phyloP scores from a whole-genome alignment of 371 early-diverging fungal genomes.

The Mucor velutinosus region DNA sequence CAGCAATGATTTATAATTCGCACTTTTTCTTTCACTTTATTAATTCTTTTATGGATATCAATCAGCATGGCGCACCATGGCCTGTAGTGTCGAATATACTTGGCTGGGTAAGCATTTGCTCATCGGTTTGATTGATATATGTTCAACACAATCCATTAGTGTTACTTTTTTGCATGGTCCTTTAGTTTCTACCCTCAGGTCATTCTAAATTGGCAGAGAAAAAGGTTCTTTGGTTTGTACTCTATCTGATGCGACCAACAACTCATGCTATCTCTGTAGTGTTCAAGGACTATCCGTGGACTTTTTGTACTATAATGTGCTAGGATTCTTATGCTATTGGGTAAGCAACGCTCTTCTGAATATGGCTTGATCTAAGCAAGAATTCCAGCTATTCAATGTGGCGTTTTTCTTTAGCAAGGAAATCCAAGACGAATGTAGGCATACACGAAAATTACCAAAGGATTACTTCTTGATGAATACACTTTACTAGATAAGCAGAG shows the following conservation, averaged over 20 bases:
- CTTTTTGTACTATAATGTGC: conserved; percentile 83
- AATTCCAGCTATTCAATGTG: conserved; percentile 68
- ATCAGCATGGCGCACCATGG: conserved; percentile 9
- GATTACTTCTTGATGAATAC: neutral
- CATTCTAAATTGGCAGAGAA: conserved; percentile 42
- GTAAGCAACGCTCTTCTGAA: conserved; percentile 22
- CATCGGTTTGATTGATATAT: neutral
- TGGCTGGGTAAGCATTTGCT: conserved; percentile 41
- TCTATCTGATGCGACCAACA: neutral
- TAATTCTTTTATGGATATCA: neutral
- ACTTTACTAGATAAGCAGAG: conserved; percentile 55
- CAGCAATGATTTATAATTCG: neutral
- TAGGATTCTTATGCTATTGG: conserved; percentile 88
- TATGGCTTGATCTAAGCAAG: neutral
- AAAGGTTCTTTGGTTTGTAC: conserved; percentile 28
- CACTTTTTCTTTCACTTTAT: neutral
- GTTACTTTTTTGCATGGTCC: conserved; percentile 51
- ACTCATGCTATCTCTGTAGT: conserved; percentile 27
- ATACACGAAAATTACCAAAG: neutral
- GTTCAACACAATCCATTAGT: conserved; percentile 13
- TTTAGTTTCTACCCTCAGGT: conserved; percentile 50
- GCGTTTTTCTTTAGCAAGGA: conserved; percentile 68
- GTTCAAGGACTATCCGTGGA: conserved; percentile 91
- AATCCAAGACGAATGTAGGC: conserved; percentile 73
- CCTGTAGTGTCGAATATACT: conserved; percentile 33